Base-by-base conservation (phyloP, 345 rosid genomes). In the Erysimum cheiranthoides region DNA sequence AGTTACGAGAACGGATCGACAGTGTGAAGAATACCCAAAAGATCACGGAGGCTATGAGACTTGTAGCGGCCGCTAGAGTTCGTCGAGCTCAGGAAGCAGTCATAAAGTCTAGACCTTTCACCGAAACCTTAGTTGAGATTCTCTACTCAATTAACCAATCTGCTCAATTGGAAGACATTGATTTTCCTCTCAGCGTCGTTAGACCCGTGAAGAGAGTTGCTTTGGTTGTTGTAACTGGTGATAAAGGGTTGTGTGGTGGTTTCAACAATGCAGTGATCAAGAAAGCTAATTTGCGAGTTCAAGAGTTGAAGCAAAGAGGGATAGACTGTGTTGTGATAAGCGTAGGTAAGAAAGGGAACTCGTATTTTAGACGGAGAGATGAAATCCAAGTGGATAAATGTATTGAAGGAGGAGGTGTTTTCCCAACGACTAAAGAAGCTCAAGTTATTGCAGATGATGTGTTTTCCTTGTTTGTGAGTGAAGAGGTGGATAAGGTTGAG, bases 11-110 rank as follows among this genome's bases (percentile, higher is more conserved):
- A 42, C 81, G 97, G 27, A 87, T 93, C 66, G 74, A 72, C 36
- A 46, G 86, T 1, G 89, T 93, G 16, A 91, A 89, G 73, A 89
- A 38, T 70, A 83, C 89, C 0, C 88, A 86, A 52, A 91, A 89
- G 83, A 82, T 93, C 58, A 87, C 97, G 0, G 96, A 91, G 57
- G 92, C 98, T 3, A 89, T 90, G 98, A 93, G 85, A 58, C 85
- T 93, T 28, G 93, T 93, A 10, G 85, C 97, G 1, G 97, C 93
- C 14, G 97, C 96, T 4, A 90, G 81, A 76, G 78, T 93, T 35
- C 82, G 98, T 57, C 76, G 89, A 76, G 97, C 98, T 68, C 97
- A 91, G 76, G 91, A 93, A 78, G 94, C 97, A 47, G 97, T 88
- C 67, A 88, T 88, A 63, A 91, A 76, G 65, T 76, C 83, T 31